Base-by-base conservation (phyloP, 2,329 filamentous ascomycete genomes). In the Apiospora hydei region DNA sequence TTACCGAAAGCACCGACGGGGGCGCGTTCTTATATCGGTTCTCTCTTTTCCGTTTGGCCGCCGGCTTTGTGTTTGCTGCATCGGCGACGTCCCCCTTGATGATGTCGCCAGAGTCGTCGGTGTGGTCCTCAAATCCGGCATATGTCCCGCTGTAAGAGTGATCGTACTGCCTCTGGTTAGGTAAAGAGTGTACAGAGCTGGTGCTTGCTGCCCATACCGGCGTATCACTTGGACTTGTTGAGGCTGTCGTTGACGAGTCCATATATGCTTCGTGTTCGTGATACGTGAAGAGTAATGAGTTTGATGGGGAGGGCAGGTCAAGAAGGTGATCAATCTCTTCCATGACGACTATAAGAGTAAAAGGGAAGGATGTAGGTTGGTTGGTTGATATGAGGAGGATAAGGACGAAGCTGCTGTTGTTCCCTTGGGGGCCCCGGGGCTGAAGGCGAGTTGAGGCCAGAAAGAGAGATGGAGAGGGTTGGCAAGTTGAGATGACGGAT, bases 1-100 rank as follows among this genome's bases (percentile, higher is more conserved):
- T 79, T 82, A 87, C 86, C 71, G 83, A 85, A 71, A 87, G 79
- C 16, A 87, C 86, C 6, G 85, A 84, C 0, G 85, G 84, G 1
- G 86, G 84, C 0, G 86, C 86, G 71, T 88, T 87, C 77, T 87
- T 87, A 75, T 88, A 88, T 68, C 86, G 81, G 78, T 87, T 88
- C 75, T 87, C 85, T 30, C 86, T 82, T 77, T 86, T 87, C 71
- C 85, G 81, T 78, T 87, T 87, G 47, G 83, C 78, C 3, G 82
- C 80, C 0, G 82, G 77, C 74, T 86, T 86, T 21, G 77, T 47
- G 68, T 73, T 34, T 64, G 77, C 18, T 43, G 76, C 72, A 43
- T 81, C 78, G 61, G 74, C 68, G 43, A 78, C 75, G 24, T 75
- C 61, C 47, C 77, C 77, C 4, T 75, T 73, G 30, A 67, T 51